Base-by-base conservation (phyloP, 495 filamentous ascomycete species). In the Neurospora tetraspora region DNA sequence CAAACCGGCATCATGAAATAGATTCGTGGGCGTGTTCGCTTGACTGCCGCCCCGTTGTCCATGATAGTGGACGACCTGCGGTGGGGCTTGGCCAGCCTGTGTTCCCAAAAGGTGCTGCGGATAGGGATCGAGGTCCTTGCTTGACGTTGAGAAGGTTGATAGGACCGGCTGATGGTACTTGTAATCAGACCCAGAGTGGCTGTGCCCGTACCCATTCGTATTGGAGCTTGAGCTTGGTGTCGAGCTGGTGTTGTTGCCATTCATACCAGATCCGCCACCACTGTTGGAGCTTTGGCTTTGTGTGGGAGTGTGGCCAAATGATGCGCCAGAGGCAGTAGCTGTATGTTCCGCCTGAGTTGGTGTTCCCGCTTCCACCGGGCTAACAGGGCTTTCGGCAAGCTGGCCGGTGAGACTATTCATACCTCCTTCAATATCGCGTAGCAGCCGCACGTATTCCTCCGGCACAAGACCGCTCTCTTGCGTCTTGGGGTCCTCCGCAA, bases 401-500 rank as follows among this genome's bases (percentile, higher is more conserved):
- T 84, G 80, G 36, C 84, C 85, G 2, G 85, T 86, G 38, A 88
- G 74, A 73, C 87, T 88, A 59, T 80, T 86, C 80, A 87, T 84
- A 1, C 86, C 86, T 9, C 85, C 93, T 79, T 96, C 92, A 71
- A 98, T 96, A 77, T 98, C 95, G 36, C 94, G 90, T 72, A 98
- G 86, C 34, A 99, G 86, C 9, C 96, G 91, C 70, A 99, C 96
- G 79, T 98, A 99, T 81, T 97, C 94, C 81, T 99, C 96, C 9
- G 96, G 96, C 2, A 99, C 96, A 53, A 99, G 86, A 3, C 96
- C 96, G 73, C 92, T 88, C 74, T 89, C 87, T 70, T 86, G 93
- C 4, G 94, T 97, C 79, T 90, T 92, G n/a, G 96, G 96, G 77
- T 99, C 96, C 82, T 96, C 91, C 4, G 96, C 96, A 34, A 99